Evolutionary conservation across 306 rosid genomes (phyloP).

Genomic region (Medicago arabica): DNA sequence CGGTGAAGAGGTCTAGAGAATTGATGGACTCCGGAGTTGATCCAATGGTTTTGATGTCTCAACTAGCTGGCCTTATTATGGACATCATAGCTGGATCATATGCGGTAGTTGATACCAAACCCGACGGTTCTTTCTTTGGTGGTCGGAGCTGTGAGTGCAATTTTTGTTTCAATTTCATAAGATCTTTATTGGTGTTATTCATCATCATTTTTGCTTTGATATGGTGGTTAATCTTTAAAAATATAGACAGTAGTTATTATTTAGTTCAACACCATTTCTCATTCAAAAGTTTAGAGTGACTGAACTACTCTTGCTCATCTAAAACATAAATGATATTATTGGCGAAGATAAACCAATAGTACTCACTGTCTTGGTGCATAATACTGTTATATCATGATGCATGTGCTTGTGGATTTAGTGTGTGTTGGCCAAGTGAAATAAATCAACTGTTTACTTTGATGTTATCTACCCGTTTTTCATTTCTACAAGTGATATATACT

Average conservation of each 20-base stretch:
- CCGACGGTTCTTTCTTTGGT: constrained; percentile 61
- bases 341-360: constrained; percentile 11
- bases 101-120: constrained; percentile 62
- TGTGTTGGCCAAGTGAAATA: constrained; percentile 23
- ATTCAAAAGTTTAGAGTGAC: constrained; percentile 30
- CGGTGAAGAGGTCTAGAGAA: constrained; percentile 94
- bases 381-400: constrained; percentile 2
- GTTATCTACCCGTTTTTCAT: not conserved
- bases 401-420: constrained; percentile 6
- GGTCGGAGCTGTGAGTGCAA: constrained; percentile 78
- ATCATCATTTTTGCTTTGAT: constrained; percentile 37
- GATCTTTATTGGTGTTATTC: constrained; percentile 28
- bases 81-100: constrained; percentile 96
- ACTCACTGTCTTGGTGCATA: not conserved
- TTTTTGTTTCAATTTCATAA: constrained; percentile 36
- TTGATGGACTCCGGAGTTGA: constrained; percentile 96
- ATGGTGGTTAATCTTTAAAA: constrained; percentile 22
- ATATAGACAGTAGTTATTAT: constrained; percentile 9
- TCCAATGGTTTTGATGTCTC: constrained; percentile 96
- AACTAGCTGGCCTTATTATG: constrained; percentile 94
- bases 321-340: constrained; percentile 26
- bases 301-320: constrained; percentile 34
- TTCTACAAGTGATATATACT: not conserved
- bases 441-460: constrained; percentile 23
- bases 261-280: constrained; percentile 30